Evolutionary conservation across 352 stramenopile genomes (phyloP), one percentile per base, ranked within the genome.

Genomic region (Phytopythium ostracodes): DNA sequence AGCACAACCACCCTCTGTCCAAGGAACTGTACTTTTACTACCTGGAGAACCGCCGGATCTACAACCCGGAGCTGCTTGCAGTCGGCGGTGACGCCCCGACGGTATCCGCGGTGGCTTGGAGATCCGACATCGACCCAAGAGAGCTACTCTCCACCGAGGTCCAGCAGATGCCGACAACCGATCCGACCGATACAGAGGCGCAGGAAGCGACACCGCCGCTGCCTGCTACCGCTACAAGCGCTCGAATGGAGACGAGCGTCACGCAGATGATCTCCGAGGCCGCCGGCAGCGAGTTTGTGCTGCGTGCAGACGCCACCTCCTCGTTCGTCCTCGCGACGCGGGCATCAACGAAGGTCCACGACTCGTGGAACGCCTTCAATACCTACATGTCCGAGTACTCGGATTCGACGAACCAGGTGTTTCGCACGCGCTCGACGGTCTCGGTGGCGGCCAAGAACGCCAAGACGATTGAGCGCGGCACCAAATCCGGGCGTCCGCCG

Each of bases 11-110:
- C 49, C 77, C 78, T 46, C 65, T 92, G 25, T 89, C 78, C 17
- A 88, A 81, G 59, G 81, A 91, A 29, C 61, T 92, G 49, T 92
- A 77, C 56, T 46, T 89, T 29, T 88, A 89, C 50, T 92, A 92
- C 74, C 79, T 72, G 18, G 83, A 91, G 59, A 89, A 92, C 57
- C 76, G 83, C 0, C 83, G 83, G 14, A 92, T 89, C 43, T 92
- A 91, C 57, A 79, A 92, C 49, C 79, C 79, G 0, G 83, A 92
- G 17, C 55, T 92, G 42, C 73, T 92, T 12, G 51, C 66, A 20
- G 72, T 72, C 1, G 52, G 46, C 38, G 68, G 60, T 17, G 63
- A 73, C n/a, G 33, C 55, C 24, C 7, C 47, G 56, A 38, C 15
- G 24, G 27, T 25, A 17, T 5, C 46, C 1, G 7, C 46, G 2